Base-by-base conservation (phyloP, 2,329 filamentous ascomycete species). In the Monilinia fructicola region DNA sequence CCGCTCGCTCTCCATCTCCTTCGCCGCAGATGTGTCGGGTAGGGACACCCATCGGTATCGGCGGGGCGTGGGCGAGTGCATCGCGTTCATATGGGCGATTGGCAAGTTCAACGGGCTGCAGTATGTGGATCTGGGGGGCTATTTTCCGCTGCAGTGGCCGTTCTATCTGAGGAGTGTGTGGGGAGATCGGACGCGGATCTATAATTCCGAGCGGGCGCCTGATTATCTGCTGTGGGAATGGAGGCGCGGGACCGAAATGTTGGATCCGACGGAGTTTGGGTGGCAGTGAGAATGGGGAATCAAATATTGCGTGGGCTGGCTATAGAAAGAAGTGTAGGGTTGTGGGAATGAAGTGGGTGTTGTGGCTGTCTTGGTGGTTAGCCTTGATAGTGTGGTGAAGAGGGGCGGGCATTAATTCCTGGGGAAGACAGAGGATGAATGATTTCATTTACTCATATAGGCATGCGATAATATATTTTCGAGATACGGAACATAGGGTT, bases 121-220 rank as follows among this genome's bases (percentile, higher is more conserved):
- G 2, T 60, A n/a, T 21, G 28, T 60, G 44, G 44, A 50, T 50
- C 6, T 60, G 31, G 14, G 35, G 16, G 58, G 58, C 0, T 60
- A 23, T 26, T 60, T 50, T 21, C 58, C 58, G 14, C 4, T 21
- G 58, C 58, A 60, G 58, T 60, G 58, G 44, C 44, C n/a, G 14
- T 60, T n/a, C n/a, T 60, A 60, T 26, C 26, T 60, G 44, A 60
- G 58, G 14, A 12, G n/a, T 3, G 2, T 60, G 21, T 60, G 44
- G 58, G 16, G 56, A 1, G 28, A 21, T 1, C 7, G 4, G 9
- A 50, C 44, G 14, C 18, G 2, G 28, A 26, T 60, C 26, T 60
- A 12, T 21, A 48, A 60, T 38, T 7, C 28, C n/a, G 7, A 12
- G 2, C 28, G 3, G 21, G 44, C 28, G 31, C 28, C 31, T 28